Conservation (phyloP, 176 grass and related monocot species). For the Eleusine coracana region DNA sequence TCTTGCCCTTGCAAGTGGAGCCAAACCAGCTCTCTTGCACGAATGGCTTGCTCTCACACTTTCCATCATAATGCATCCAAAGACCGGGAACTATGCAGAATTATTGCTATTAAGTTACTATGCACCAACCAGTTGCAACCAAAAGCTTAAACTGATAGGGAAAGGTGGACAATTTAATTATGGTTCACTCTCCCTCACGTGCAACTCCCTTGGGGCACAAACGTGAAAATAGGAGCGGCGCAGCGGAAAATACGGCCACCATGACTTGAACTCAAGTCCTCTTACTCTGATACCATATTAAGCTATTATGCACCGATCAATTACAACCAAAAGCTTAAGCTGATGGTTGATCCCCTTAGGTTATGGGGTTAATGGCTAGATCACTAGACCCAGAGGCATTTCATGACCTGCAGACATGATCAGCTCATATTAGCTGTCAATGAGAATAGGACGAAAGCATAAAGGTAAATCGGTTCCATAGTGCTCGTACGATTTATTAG, state of each 20-base stretch:
- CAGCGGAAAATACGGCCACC: too few relatives aligned
- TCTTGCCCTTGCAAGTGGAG: neutral
- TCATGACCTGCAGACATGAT: neutral
- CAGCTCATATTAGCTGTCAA: neutral
- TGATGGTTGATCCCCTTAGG: neutral
- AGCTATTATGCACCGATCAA: too few relatives aligned
- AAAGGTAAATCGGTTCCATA: neutral
- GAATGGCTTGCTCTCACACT: neutral
- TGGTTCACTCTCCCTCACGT: too few relatives aligned
- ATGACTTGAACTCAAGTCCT: too few relatives aligned
- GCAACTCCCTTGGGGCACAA: too few relatives aligned
- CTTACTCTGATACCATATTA: too few relatives aligned
- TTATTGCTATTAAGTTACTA: neutral
- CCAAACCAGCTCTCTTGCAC: too few relatives aligned
- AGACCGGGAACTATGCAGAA: neutral
- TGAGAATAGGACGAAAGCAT: neutral
- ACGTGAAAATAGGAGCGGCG: too few relatives aligned
- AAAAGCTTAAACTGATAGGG: too few relatives aligned
- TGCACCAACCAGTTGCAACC: too few relatives aligned
- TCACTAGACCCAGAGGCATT: slow-evolving; percentile 17
- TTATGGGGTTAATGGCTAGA: neutral
- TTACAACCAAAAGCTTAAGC: too few relatives aligned
- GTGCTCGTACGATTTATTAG: neutral
- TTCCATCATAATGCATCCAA: neutral
- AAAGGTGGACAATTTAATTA: too few relatives aligned